Evolutionary conservation across 495 filamentous ascomycete species (phyloP), one percentile per base, ranked within the genome.

Genomic region (Pseudoneurospora amorphoporcata): DNA sequence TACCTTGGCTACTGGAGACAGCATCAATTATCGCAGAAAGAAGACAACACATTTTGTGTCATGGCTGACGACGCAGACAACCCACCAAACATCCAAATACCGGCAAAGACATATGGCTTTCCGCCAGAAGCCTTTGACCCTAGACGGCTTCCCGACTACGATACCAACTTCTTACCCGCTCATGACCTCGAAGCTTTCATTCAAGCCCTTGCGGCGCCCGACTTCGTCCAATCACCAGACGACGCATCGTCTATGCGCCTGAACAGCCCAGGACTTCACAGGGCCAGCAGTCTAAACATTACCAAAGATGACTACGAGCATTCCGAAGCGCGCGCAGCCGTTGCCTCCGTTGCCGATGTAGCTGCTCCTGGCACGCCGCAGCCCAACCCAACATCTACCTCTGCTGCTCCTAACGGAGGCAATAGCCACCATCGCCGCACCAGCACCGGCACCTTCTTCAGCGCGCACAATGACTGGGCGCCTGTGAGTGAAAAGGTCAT

Each of bases 391-490:
- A 5, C 38, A 39, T 16, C 14, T 17, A 19, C 23, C n/a, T 47
- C 42, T 43, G 23, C 68, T 4, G 39, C 73, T 38, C 69, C 32
- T 68, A 4, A 23, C 32, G 35, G 42, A 65, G 42, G 42, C 10
- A 16, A 70, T 8, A 45, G 69, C 19, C 69, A 69, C 29, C 38
- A 32, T 35, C 75, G 76, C 37, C 73, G 71, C 39, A 71, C 72
- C 68, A 74, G 42, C 74, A 79, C 77, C 71, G 75, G 74, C 68
- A 72, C 86, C 71, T 89, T 90, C 75, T 89, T 95, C 72, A 87
- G 89, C 9, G 92, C 93, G 38, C 86, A 92, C 74, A 94, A 93
- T 78, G 93, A 95, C 83, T 95, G 92, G 93, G 89, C 90, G 4
- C 93, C 93, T 2, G 87, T 96, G 38, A 87, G 90, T 70, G 88